phyloP scores from a whole-genome alignment of 2,329 filamentous ascomycete genomes.

The Sporothrix inflata region DNA sequence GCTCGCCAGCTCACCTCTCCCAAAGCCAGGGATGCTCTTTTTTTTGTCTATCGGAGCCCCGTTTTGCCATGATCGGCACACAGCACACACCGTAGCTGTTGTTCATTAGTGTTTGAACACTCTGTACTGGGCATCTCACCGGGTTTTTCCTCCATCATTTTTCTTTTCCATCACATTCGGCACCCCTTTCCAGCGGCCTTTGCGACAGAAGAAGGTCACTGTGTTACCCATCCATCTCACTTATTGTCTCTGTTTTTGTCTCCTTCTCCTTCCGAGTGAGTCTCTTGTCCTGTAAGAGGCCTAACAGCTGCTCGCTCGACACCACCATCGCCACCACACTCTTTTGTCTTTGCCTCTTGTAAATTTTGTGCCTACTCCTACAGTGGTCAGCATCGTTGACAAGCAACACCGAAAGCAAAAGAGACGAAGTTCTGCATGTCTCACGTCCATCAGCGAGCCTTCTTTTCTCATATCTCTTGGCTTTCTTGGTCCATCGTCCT shows the following conservation, averaged over 20 bases:
- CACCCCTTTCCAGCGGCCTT: not conserved
- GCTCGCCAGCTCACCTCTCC: not conserved
- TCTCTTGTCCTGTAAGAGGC: not conserved
- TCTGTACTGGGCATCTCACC: not conserved
- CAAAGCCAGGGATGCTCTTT: slow-evolving; percentile 13
- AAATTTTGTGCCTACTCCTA: not conserved
- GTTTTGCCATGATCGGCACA: not conserved
- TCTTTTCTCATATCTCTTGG: slow-evolving; percentile 1
- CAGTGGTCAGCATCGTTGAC: not conserved
- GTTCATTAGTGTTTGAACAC: not conserved
- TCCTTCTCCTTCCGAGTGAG: not conserved
- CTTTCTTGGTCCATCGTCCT: not conserved
- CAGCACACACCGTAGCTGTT: not conserved
- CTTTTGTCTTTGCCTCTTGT: not conserved
- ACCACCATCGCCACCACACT: not conserved
- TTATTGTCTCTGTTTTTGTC: not conserved
- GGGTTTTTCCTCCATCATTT: too few relatives aligned
- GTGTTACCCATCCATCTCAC: slow-evolving; percentile 16
- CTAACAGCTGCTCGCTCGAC: not conserved
- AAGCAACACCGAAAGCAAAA: not conserved
- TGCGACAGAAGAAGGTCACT: not conserved
- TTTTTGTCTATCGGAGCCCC: not conserved
- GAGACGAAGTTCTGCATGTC: slow-evolving; percentile 10
- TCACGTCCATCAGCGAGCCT: not conserved
- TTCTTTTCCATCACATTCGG: not conserved